Percentiles rank a stretch among this genome's conserved stretches.
These are phyloP conservation scores for Thelonectria rubi DNA, from an alignment of 2,329 filamentous ascomycete genomes.

Conservation along the genomic window DNA sequence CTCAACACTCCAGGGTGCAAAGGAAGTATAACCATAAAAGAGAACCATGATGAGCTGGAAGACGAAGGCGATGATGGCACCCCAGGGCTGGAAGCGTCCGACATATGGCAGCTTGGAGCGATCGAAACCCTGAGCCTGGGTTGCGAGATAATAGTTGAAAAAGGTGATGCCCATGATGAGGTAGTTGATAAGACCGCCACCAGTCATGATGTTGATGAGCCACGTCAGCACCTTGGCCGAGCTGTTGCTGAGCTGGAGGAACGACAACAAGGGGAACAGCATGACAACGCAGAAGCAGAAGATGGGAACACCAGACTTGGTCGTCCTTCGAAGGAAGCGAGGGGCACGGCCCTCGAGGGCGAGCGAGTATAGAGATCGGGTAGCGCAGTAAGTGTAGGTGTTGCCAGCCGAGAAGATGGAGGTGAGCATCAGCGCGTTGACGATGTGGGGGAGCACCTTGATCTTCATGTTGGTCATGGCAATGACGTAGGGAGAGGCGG, in stretches of 20 bases:
- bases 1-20: constrained; percentile 58
- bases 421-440: constrained; percentile 62
- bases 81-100: constrained; percentile 68
- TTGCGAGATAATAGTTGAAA: constrained; percentile 60
- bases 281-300: constrained; percentile 65
- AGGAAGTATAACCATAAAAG: constrained; percentile 65
- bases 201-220: constrained; percentile 66
- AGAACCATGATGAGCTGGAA: constrained; percentile 56
- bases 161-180: constrained; percentile 61
- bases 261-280: constrained; percentile 62
- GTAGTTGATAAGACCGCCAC: constrained; percentile 69
- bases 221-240: constrained; percentile 61
- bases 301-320: constrained; percentile 67
- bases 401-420: constrained; percentile 59
- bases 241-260: constrained; percentile 59
- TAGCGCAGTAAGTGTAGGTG: constrained; percentile 62
- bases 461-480: constrained; percentile 66
- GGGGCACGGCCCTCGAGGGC: constrained; percentile 61
- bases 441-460: constrained; percentile 62
- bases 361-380: constrained; percentile 60
- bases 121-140: constrained; percentile 61
- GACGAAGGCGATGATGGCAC: constrained; percentile 56
- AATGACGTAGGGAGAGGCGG: constrained; percentile 70
- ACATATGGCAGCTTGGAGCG: constrained; percentile 65
- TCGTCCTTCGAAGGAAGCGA: constrained; percentile 65